phyloP scores from a whole-genome alignment of 179 eudicot genomes.

The Camellia oleifera region DNA sequence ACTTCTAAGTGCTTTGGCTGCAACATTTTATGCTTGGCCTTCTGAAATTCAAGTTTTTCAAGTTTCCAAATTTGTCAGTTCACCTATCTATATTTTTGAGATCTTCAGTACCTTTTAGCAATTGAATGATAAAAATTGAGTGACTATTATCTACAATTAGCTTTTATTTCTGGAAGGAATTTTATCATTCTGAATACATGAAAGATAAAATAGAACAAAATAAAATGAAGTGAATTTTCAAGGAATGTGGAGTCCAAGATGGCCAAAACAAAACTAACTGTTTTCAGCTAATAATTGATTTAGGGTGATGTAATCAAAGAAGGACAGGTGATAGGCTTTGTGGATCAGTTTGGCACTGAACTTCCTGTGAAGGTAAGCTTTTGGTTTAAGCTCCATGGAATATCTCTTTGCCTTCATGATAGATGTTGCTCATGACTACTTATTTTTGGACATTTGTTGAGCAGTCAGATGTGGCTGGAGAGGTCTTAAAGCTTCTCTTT shows the following conservation, averaged over 20 bases:
- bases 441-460: slow-evolving; percentile 7
- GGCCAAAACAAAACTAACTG: not conserved
- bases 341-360: slow-evolving; percentile 86
- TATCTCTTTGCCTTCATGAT: slow-evolving; percentile 9
- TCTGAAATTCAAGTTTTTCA: slow-evolving; percentile 6
- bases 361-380: slow-evolving; percentile 74
- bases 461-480: slow-evolving; percentile 91
- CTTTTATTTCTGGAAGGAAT: not conserved
- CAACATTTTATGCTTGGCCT: not conserved
- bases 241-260: not conserved
- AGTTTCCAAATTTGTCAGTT: not conserved
- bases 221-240: not conserved
- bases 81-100: not conserved
- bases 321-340: slow-evolving; percentile 77
- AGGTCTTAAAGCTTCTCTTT: slow-evolving; percentile 69
- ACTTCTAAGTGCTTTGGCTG: not conserved
- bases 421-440: not conserved
- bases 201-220: too few species aligned
- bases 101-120: not conserved
- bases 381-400: slow-evolving; percentile 3
- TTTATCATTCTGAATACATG: too few species aligned
- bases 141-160: not conserved
- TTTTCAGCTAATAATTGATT: not conserved
- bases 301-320: slow-evolving; percentile 89
- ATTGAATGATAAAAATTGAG: not conserved